A percentile compares a stretch with the other conserved stretches of the same genome.
Conservation (phyloP, 2,329 filamentous ascomycete genomes). For the Sphaceloma murrayae region DNA sequence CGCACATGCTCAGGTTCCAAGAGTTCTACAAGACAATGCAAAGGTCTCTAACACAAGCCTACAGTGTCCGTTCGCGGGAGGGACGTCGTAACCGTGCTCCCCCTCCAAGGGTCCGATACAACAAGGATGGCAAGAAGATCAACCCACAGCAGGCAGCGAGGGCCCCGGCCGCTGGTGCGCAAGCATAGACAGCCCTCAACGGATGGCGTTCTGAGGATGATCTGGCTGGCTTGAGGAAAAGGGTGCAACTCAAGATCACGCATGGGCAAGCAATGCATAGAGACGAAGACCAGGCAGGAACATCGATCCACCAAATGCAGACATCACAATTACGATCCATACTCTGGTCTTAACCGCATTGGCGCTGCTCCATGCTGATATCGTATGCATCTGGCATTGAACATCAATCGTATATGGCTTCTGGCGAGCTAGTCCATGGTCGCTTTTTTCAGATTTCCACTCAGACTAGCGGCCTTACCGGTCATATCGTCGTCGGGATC, state of each 20-base stretch:
- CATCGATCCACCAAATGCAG: conserved; percentile 14
- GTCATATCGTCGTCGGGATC: conserved; percentile 33
- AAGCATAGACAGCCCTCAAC: conserved; percentile 19
- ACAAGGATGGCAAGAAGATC: conserved; percentile 99
- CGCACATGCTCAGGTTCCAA: neutral
- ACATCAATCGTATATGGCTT: conserved; percentile 16
- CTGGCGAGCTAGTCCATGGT: conserved; percentile 3
- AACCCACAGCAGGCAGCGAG: conserved; percentile 72
- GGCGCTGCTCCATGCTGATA: neutral
- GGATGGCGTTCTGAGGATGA: conserved; percentile 11
- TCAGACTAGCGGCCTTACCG: conserved; percentile 14
- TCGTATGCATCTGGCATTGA: conserved; percentile 1
- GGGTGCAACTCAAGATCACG: conserved; percentile 5
- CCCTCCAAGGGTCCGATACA: conserved; percentile 95
- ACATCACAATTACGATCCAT: conserved; percentile 12
- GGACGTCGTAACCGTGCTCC: conserved; percentile 98
- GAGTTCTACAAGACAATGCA: conserved; percentile 9
- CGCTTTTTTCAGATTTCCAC: conserved; percentile 23
- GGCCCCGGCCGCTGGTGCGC: conserved; percentile 37
- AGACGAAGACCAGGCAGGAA: conserved; percentile 10
- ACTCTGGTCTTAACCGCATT: neutral
- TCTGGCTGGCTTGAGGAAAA: neutral
- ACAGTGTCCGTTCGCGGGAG: conserved; percentile 89
- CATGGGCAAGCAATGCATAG: conserved; percentile 7
- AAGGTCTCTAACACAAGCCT: conserved; percentile 20